A percentile compares a stretch with the other conserved stretches of the same genome.
Evolutionary conservation across 495 filamentous ascomycete genomes (phyloP).

Genomic region (Trichoderma parareesei): DNA sequence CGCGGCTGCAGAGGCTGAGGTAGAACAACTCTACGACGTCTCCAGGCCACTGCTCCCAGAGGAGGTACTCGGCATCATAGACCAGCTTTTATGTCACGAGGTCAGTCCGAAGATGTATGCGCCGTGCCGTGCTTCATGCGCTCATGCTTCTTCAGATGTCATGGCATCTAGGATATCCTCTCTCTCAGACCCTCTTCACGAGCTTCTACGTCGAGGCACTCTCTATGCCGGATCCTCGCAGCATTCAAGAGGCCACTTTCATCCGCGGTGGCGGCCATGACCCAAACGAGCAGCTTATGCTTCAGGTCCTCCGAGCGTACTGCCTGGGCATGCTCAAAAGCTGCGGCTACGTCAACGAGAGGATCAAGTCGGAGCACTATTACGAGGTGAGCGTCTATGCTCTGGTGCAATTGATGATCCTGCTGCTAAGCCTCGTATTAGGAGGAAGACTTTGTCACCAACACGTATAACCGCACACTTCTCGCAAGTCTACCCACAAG

Average conservation of each 20-base stretch:
- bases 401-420: conserved; percentile 20
- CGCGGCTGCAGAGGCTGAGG: conserved; percentile 61
- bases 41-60: conserved; percentile 58
- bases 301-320: conserved; percentile 71
- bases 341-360: conserved; percentile 69
- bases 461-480: conserved; percentile 74
- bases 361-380: conserved; percentile 68
- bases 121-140: background rate
- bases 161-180: conserved; percentile 90
- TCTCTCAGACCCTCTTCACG: conserved; percentile 93
- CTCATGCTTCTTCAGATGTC: conserved; percentile 57
- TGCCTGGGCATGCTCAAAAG: conserved; percentile 77
- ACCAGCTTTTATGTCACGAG: conserved; percentile 85
- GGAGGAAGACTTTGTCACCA: conserved; percentile 95
- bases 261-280: conserved; percentile 24
- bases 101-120: conserved; percentile 34
- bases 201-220: conserved; percentile 85
- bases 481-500: conserved; percentile 52
- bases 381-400: conserved; percentile 62
- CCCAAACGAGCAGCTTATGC: conserved; percentile 37
- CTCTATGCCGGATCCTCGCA: conserved; percentile 59
- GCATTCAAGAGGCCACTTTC: conserved; percentile 65
- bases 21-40: conserved; percentile 83
- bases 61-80: conserved; percentile 87
- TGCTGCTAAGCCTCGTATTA: conserved; percentile 22